Percentiles rank a stretch among this genome's conserved stretches.
phyloP scores from a whole-genome alignment of 2,329 filamentous ascomycete genomes.

The Alternaria metachromatica region DNA sequence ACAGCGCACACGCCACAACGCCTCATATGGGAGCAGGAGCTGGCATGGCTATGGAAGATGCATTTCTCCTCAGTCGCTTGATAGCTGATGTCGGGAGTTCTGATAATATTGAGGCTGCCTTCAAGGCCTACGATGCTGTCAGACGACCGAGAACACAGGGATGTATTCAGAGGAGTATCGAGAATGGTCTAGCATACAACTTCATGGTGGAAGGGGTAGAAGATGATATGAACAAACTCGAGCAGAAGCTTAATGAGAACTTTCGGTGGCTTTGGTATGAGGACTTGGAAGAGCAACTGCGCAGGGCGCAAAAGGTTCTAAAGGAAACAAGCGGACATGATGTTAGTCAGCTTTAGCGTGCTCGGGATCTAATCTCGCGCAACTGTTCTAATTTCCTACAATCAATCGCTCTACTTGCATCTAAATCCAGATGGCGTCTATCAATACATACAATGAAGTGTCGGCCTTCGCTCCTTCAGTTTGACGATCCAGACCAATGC shows the following conservation, averaged over 20 bases:
- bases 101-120: conserved; percentile 38
- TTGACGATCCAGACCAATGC: not conserved
- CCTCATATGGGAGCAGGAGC: conserved; percentile 63
- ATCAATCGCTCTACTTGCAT: not conserved
- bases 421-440: not conserved
- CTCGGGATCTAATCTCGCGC: not conserved
- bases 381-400: not conserved
- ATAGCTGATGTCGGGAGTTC: conserved; percentile 24
- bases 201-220: conserved; percentile 24
- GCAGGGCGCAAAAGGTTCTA: conserved; percentile 21
- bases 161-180: conserved; percentile 38
- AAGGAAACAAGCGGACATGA: not conserved
- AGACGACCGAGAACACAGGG: conserved; percentile 48
- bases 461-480: not conserved
- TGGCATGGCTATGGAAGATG: conserved; percentile 62
- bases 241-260: conserved; percentile 19
- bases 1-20: conserved; percentile 61
- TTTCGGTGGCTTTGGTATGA: conserved; percentile 39
- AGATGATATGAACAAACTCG: conserved; percentile 24
- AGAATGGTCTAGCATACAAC: conserved; percentile 27
- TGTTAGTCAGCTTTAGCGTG: not conserved
- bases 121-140: conserved; percentile 46
- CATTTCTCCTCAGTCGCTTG: conserved; percentile 51
- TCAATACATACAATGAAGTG: not conserved
- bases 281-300: conserved; percentile 33